Evolutionary conservation across 164 flowering plant genomes (phyloP), one percentile per base, ranked within the genome.

Genomic region (Tinospora cordifolia): DNA sequence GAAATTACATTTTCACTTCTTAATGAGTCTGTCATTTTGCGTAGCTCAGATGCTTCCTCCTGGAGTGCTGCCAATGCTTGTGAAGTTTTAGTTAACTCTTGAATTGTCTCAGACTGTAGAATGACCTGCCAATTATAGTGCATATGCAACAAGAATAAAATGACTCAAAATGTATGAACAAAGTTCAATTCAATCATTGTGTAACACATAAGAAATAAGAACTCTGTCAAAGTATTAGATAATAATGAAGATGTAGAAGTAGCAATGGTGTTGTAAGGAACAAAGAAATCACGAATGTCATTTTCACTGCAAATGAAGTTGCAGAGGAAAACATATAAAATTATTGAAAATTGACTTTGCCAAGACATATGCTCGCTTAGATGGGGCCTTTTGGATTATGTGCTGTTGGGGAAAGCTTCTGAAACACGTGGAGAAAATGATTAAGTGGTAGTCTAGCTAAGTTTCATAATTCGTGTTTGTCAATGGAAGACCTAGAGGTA

Each of bases 101-200:
- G 91, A 74, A 94, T 94, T 57, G 99, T 89, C 72, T 94, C 97
- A 12, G 97, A 90, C 69, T 90, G 97, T 44, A 94, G 85, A 54
- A 94, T 82, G 71, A 94, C 98, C 98, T 93, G 86, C 27, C 68
- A 0, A 78, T 75, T 46, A 64, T 51, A 30, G 4, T 30, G 36
- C 36, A 68, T 27, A 22, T 15, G n/a, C 4, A 71, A 67, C 27
- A 7, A 46, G 59, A 25, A 62, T 30, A 30, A 2, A 30, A 30
- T 30, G 36, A 30, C 36, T 4, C 36, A 4, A 30, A 30, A 30
- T 4, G 4, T 30, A 30, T 47, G 54, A 47, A 47, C 14, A 8
- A 0, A 19, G 63, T 19, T 25, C 25, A n/a, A 26, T 10, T 13
- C 3, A 24, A 17, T 24, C 26, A 19, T 54, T 17, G 25, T 25